Evolutionary conservation across 2,329 filamentous ascomycete genomes (phyloP), one percentile per base, ranked within the genome.

Genomic region (Phialophora macrospora): DNA sequence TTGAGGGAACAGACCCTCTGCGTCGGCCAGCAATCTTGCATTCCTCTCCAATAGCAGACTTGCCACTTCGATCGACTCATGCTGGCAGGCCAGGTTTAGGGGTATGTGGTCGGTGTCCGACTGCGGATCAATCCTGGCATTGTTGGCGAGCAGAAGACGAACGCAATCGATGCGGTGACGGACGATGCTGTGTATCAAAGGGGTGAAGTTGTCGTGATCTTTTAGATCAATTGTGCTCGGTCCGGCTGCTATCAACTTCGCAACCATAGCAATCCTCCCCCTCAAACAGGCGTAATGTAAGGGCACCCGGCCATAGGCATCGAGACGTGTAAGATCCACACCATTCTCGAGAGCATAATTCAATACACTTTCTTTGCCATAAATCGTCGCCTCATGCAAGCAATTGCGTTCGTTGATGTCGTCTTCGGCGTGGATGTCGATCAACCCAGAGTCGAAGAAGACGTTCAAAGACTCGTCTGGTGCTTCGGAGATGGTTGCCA

Each of bases 371-470:
- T 85, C 80, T 73, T 93, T 93, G 22, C 93, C 93, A 67, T 96
- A 96, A 60, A 98, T 97, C 0, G 93, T 90, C n/a, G 95, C 92
- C 79, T 98, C 95, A 73, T 99, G 95, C 55, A 99, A 83, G 74
- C 93, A 97, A 74, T 97, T 99, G 48, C 95, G 87, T 80, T 97
- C 94, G 73, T 98, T 99, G 77, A 99, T 98, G 73, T 97, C 93
- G 75, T 99, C 95, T 73, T 96, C 92, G 0, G 93, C 95, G 73
- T 92, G 88, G n/a, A 97, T 85, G 76, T 98, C 90, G 38, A 99
- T 91, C 26, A 95, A 80, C 0, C 87, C 87, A 2, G 93, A 97
- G 56, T 91, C 88, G 28, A 97, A 82, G 28, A 99, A 84, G 5
- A 92, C 81, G 65, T 87, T 85, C 22, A 98, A 82, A 8, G 93